Evolutionary conservation across 257 asterid species (phyloP).

Genomic region (Primulina huaijiensis): DNA sequence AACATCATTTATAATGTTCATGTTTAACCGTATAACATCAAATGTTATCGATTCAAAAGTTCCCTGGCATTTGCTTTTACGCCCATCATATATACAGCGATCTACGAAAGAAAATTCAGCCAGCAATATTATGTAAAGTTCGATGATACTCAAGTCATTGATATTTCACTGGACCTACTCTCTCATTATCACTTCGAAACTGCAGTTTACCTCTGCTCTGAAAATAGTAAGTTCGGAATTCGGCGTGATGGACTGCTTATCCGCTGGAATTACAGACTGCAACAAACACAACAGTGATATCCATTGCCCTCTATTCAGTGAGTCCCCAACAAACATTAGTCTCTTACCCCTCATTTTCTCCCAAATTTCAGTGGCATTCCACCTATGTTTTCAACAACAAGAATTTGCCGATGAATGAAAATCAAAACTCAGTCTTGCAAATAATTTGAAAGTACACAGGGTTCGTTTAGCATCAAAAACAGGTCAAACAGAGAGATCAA

Average conservation of each 20-base stretch:
- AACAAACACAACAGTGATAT: constrained; percentile 84
- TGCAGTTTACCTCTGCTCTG: constrained; percentile 65
- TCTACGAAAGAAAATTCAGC: not conserved
- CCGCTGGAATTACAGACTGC: constrained; percentile 59
- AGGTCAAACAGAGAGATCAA: not conserved
- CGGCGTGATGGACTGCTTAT: constrained; percentile 73
- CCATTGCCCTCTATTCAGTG: constrained; percentile 94
- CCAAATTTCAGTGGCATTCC: constrained; percentile 84
- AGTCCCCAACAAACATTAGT: constrained; percentile 94
- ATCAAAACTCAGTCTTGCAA: not conserved
- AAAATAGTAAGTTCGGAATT: constrained; percentile 81
- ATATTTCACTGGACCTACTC: not conserved
- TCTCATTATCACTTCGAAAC: not conserved
- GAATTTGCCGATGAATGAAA: constrained; percentile 8
- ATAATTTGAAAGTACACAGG: not conserved
- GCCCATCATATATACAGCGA: not conserved
- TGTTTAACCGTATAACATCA: not conserved
- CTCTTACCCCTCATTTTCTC: constrained; percentile 90
- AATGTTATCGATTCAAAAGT: not conserved
- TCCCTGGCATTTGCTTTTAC: not conserved
- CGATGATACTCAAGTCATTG: not conserved
- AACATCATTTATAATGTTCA: not conserved
- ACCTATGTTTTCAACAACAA: constrained; percentile 44
- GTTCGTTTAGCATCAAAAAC: not conserved
- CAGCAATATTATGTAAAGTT: not conserved